These are phyloP conservation scores for Orbilia oligospora DNA, from an alignment of 2,329 filamentous ascomycete species.

Conservation along the genomic window DNA sequence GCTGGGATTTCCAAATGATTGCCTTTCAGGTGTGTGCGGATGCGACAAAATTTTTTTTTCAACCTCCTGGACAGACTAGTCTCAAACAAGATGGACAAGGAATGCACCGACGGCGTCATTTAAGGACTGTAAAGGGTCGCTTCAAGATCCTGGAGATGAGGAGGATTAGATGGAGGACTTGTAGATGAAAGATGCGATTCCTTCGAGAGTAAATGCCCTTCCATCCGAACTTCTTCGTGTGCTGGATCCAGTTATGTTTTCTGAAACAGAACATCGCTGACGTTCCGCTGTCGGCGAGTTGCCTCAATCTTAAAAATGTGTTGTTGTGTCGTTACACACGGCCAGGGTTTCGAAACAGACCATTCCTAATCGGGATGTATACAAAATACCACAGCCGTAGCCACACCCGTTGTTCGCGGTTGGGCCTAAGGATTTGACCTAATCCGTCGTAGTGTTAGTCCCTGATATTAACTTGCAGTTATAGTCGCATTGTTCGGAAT, in stretches of 20 bases:
- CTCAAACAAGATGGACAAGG: slow-evolving; percentile 36
- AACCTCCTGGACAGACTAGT: slow-evolving; percentile 23
- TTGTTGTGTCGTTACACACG: slow-evolving; percentile 28
- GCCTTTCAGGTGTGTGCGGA: background rate
- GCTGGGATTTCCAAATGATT: background rate
- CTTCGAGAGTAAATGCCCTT: background rate
- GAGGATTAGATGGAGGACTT: background rate
- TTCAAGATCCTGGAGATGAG: slow-evolving; percentile 1
- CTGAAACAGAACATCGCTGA: background rate
- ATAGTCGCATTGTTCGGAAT: slow-evolving; percentile 9
- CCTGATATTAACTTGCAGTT: background rate
- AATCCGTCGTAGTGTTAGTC: slow-evolving; percentile 13
- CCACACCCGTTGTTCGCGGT: slow-evolving; percentile 4
- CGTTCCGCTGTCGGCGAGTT: background rate
- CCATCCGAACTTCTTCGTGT: background rate
- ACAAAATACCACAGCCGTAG: slow-evolving; percentile 19
- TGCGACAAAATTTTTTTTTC: slow-evolving; percentile 30
- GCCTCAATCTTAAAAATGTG: slow-evolving; percentile 5
- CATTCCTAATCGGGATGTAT: slow-evolving; percentile 8
- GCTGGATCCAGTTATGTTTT: background rate
- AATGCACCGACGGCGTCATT: slow-evolving; percentile 14
- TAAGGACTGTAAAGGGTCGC: background rate
- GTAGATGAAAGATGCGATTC: background rate
- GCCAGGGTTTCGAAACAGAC: background rate
- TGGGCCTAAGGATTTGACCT: slow-evolving; percentile 1